These are phyloP conservation scores for Spongospora subterranea DNA, from an alignment of 208 protist genomes.

Conservation along the genomic window DNA sequence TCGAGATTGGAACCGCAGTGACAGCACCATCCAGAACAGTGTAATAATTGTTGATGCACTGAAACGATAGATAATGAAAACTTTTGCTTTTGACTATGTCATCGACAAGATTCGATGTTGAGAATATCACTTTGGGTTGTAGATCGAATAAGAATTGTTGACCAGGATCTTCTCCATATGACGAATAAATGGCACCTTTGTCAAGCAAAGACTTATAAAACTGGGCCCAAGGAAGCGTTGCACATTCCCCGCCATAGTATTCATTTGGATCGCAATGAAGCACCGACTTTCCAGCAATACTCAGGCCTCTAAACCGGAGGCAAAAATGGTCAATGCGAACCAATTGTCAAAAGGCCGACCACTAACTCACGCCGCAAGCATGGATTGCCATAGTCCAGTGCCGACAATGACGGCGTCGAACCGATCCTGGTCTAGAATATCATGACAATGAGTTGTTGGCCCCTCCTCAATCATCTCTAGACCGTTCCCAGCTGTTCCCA, in stretches of 20 bases:
- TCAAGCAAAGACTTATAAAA: background rate
- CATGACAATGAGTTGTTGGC: no score
- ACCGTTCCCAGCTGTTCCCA: no score
- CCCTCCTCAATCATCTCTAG: no score
- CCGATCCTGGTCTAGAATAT: background rate
- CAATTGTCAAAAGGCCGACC: background rate
- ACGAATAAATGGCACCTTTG: background rate
- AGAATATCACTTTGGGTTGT: background rate
- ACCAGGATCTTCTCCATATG: background rate
- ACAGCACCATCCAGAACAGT: background rate
- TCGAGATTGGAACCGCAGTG: constrained; percentile 7
- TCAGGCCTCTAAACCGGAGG: background rate
- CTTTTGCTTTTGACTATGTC: background rate
- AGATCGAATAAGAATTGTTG: background rate
- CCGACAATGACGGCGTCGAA: background rate
- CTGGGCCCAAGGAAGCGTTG: constrained; percentile 33
- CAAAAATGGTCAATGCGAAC: no score
- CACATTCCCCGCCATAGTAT: constrained; percentile 5
- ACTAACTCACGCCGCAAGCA: background rate
- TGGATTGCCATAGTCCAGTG: background rate
- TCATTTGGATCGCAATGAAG: background rate
- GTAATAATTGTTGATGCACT: background rate
- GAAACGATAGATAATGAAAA: background rate
- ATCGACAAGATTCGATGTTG: constrained; percentile 8
- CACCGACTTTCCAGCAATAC: background rate